Evolutionary conservation across 1,284 basidiomycete species (phyloP), one percentile per base, ranked within the genome.

Genomic region (Ceratobasidium sp.): DNA sequence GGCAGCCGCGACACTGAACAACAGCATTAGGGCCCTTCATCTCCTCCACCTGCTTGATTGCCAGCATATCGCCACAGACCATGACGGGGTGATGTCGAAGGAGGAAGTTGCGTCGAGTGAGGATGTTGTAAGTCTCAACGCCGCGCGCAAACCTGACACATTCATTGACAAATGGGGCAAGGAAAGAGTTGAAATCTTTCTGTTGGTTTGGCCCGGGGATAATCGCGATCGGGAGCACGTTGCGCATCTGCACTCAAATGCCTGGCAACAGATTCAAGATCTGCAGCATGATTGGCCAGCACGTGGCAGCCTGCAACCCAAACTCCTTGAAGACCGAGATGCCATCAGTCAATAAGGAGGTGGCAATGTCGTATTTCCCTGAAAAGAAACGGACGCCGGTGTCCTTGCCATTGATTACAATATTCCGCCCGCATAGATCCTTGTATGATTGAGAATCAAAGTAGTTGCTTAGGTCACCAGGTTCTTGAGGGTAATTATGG

Each of bases 21-120:
- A 79, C 76, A 0, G 74, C 78, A 75, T 81, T 82, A 41, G 80
- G 79, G 1, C 82, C 82, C 74, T 82, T 82, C 45, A 82, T 76
- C 24, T 75, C 73, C 33, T 82, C 54, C 2, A 79, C 47, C 62
- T 80, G 79, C 51, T 80, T 79, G 50, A 83, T 79, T 0, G 80
- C 87, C 7, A 84, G 86, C 31, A 87, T 86, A 74, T 88, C 86
- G 1, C 86, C 84, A 67, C 83, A 84, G 6, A 80, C 81, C 7
- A 85, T 67, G 14, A 86, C 82, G 2, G 85, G 81, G 71, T 82
- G 85, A 0, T 84, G 0, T 27, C 64, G 19, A 41, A 66, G 48
- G 1, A 44, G 14, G 27, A 54, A 54, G 17, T 27, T 6, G 6
- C 11, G 33, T 8, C 60, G 29, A 47, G 60, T 63, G 1, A 63